Conservation (phyloP, 2,329 filamentous ascomycete species). For the Exophiala aquamarina region DNA sequence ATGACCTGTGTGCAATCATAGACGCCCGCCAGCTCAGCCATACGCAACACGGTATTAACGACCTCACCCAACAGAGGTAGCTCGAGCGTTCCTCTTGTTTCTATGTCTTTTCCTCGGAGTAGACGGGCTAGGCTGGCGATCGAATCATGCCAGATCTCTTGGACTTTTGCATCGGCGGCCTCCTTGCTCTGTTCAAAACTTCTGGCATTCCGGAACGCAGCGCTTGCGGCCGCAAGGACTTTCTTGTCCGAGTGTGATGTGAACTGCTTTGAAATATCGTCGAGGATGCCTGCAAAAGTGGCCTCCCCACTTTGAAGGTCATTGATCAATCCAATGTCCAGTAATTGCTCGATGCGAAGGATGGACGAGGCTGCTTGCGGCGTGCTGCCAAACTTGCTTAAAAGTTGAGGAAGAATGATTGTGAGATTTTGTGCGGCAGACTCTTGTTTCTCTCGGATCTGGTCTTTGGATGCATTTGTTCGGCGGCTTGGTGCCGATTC, state of each 20-base stretch:
- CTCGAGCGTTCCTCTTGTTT: slow-evolving; percentile 67
- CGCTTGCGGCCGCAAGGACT: slow-evolving; percentile 80
- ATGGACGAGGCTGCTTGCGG: slow-evolving; percentile 84
- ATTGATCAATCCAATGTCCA: slow-evolving; percentile 85
- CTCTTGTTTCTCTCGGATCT: slow-evolving; percentile 70
- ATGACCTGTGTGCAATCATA: slow-evolving; percentile 75
- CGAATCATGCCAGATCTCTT: slow-evolving; percentile 81
- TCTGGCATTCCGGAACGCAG: slow-evolving; percentile 79
- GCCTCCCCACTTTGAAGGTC: slow-evolving; percentile 83
- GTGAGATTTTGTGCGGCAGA: slow-evolving; percentile 76
- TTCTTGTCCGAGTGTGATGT: slow-evolving; percentile 83
- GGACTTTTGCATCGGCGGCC: slow-evolving; percentile 75
- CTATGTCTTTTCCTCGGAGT: slow-evolving; percentile 70
- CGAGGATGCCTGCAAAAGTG: slow-evolving; percentile 75
- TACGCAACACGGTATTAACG: slow-evolving; percentile 71
- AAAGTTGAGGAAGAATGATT: slow-evolving; percentile 73
- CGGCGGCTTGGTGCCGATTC: slow-evolving; percentile 62
- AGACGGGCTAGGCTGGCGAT: slow-evolving; percentile 71
- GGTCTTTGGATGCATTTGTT: slow-evolving; percentile 60
- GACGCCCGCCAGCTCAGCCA: slow-evolving; percentile 77
- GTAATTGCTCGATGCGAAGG: slow-evolving; percentile 77
- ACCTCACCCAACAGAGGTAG: slow-evolving; percentile 67
- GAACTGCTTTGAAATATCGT: slow-evolving; percentile 93
- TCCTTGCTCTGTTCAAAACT: slow-evolving; percentile 88
- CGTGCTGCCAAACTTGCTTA: slow-evolving; percentile 92